Percentiles rank a stretch among this genome's conserved stretches.
phyloP scores from a whole-genome alignment of 192 early-diverging fungal genomes.

The Phlyctochytrium planicorne region DNA sequence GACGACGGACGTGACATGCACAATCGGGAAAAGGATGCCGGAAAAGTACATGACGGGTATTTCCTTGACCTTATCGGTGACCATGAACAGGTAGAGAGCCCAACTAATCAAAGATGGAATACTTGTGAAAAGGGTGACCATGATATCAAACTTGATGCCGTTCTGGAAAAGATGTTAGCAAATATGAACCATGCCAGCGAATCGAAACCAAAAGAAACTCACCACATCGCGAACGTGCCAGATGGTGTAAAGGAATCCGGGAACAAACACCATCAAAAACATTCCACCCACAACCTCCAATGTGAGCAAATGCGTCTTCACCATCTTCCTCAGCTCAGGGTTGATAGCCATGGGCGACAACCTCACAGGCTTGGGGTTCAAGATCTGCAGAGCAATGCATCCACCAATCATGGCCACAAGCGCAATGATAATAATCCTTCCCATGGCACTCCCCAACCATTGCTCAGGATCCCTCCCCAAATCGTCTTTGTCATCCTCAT shows the following conservation, averaged over 20 bases:
- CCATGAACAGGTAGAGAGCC: background rate
- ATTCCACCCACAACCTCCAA: background rate
- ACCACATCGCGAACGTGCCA: background rate
- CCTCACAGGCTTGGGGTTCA: background rate
- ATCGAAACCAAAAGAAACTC: background rate
- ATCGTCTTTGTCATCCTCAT: too few species aligned
- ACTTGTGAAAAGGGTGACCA: background rate
- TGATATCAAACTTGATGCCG: constrained; percentile 1
- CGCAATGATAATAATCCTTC: too few species aligned
- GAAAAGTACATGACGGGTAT: background rate
- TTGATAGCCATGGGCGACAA: background rate
- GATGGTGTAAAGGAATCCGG: background rate
- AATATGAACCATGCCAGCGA: background rate
- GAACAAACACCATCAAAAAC: background rate
- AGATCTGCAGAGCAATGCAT: background rate
- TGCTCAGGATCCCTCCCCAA: too few species aligned
- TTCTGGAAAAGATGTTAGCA: background rate
- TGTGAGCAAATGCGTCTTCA: background rate
- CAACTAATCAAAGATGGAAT: background rate
- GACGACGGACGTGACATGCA: background rate
- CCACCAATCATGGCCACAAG: background rate
- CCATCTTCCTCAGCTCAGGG: background rate
- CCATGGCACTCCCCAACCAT: too few species aligned
- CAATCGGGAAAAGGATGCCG: background rate
- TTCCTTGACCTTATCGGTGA: background rate